Conservation (phyloP, 441 rosid species). For the Raphanus hybrid region DNA sequence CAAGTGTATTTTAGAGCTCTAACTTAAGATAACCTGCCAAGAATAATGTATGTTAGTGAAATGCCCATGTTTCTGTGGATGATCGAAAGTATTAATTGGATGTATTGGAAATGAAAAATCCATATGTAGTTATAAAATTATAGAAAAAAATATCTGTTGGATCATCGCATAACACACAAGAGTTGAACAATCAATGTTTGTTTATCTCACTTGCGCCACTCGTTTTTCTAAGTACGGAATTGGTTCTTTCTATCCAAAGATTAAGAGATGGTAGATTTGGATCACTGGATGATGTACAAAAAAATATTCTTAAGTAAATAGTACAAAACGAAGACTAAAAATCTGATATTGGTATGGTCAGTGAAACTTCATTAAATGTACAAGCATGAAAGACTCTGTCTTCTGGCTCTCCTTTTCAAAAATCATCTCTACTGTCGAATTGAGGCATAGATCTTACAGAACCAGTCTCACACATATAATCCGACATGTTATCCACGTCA, state of each 20-base stretch:
- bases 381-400: not conserved
- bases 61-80: too few relatives aligned
- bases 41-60: too few relatives aligned
- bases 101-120: too few relatives aligned
- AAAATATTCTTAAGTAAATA: not conserved
- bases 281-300: not conserved
- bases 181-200: not conserved
- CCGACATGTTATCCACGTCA: constrained; percentile 37
- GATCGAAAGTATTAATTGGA: too few relatives aligned
- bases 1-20: too few relatives aligned
- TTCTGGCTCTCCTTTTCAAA: constrained; percentile 16
- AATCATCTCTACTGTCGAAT: constrained; percentile 34
- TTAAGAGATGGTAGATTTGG: not conserved
- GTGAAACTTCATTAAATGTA: not conserved
- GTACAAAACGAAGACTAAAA: not conserved
- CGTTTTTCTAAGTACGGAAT: too few relatives aligned
- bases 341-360: constrained; percentile 13
- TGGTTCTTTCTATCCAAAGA: too few relatives aligned
- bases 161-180: too few relatives aligned
- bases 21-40: too few relatives aligned
- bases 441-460: constrained; percentile 45
- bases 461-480: constrained; percentile 41
- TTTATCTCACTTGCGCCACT: not conserved
- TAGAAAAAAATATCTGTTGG: too few relatives aligned
- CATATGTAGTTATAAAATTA: too few relatives aligned